Conservation (phyloP, 2,329 filamentous ascomycete genomes). For the Penicillium psychrosexuale region DNA sequence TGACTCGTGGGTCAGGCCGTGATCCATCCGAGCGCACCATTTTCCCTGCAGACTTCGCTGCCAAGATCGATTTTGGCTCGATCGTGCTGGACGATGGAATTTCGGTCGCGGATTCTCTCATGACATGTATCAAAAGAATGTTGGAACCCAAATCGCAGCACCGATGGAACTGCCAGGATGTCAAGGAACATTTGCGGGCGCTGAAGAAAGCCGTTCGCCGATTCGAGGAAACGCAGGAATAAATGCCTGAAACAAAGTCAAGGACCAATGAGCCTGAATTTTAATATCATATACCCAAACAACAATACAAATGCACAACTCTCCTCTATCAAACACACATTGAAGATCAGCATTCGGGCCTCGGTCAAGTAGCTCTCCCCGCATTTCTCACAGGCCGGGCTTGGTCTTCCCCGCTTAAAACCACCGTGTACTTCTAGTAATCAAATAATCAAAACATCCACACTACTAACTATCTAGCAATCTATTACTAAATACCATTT, state of each 20-base stretch:
- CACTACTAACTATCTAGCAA: background rate
- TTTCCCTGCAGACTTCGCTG: constrained; percentile 39
- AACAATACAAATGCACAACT: constrained; percentile 12
- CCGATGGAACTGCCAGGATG: constrained; percentile 39
- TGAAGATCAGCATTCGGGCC: constrained; percentile 15
- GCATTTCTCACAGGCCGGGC: constrained; percentile 13
- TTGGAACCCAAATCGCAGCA: constrained; percentile 35
- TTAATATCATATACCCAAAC: constrained; percentile 14
- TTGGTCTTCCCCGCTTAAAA: constrained; percentile 13
- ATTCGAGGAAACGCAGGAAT: constrained; percentile 2
- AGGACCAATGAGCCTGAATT: background rate
- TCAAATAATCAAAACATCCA: background rate
- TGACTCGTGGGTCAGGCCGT: constrained; percentile 32
- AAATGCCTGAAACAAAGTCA: background rate
- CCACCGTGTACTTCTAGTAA: background rate
- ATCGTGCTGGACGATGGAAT: constrained; percentile 23
- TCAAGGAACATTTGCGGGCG: constrained; percentile 35
- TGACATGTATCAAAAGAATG: constrained; percentile 43
- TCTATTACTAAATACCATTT: background rate
- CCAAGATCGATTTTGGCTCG: constrained; percentile 37
- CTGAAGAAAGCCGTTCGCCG: constrained; percentile 24
- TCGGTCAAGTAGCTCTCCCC: constrained; percentile 13
- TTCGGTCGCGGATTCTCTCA: constrained; percentile 34
- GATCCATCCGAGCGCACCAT: constrained; percentile 15
- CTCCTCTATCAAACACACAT: constrained; percentile 3